These are phyloP conservation scores for Euphorbia tirucalli DNA, from an alignment of 345 rosid species.

Conservation along the genomic window DNA sequence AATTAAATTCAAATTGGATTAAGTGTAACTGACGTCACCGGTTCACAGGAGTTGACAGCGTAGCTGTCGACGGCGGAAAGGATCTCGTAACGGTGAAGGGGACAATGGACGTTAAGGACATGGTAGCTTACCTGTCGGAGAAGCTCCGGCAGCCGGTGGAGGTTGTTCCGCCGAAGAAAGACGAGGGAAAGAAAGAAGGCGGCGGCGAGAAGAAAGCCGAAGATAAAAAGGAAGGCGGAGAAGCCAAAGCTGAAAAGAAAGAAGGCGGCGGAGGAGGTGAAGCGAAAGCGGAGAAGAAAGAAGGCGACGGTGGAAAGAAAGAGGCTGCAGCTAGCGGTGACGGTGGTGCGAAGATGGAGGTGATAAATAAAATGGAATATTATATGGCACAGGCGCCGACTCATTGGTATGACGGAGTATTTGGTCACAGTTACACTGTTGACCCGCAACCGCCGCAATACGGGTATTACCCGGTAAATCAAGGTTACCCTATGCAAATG, in stretches of 20 bases:
- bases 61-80: constrained; percentile 52
- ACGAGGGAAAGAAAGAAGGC: constrained; percentile 30
- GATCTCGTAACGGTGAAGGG: constrained; percentile 78
- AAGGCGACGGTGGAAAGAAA: constrained; percentile 14
- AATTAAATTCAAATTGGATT: neutral
- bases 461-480: constrained; percentile 17
- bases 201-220: constrained; percentile 40
- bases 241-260: constrained; percentile 21
- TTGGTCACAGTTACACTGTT: constrained; percentile 36
- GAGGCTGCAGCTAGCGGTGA: constrained; percentile 16
- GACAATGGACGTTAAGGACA: constrained; percentile 53
- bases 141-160: constrained; percentile 68
- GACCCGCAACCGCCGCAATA: constrained; percentile 29
- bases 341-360: constrained; percentile 28
- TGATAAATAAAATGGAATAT: constrained; percentile 32
- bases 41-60: constrained; percentile 59
- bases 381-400: constrained; percentile 24
- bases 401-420: constrained; percentile 42
- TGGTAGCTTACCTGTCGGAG: constrained; percentile 46
- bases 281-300: constrained; percentile 35
- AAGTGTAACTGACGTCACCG: constrained; percentile 16
- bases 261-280: constrained; percentile 22
- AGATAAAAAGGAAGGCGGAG: constrained; percentile 24
- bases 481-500: constrained; percentile 18
- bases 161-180: constrained; percentile 57